phyloP scores from a whole-genome alignment of 805 yeast genomes.

The Candida verbasci region DNA sequence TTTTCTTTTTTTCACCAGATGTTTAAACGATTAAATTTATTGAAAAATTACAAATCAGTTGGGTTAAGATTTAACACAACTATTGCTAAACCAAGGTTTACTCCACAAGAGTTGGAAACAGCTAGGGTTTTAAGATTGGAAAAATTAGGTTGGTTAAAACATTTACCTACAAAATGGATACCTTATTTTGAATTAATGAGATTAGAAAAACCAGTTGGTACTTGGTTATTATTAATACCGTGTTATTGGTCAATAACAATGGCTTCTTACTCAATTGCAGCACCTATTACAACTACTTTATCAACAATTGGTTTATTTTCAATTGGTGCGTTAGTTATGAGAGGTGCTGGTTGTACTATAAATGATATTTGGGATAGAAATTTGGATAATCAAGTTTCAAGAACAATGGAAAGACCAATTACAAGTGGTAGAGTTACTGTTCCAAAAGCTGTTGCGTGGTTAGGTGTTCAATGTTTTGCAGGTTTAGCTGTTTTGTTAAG shows the following conservation, averaged over 20 bases:
- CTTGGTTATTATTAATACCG: slow-evolving; percentile 77
- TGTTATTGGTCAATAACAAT: slow-evolving; percentile 90
- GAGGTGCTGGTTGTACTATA: slow-evolving; percentile 97
- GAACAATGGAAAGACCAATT: slow-evolving; percentile 90
- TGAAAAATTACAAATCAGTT: background rate
- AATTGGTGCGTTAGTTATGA: slow-evolving; percentile 83
- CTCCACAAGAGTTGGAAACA: slow-evolving; percentile 41
- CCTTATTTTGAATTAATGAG: slow-evolving; percentile 94
- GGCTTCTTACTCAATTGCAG: slow-evolving; percentile 73
- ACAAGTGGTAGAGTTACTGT: slow-evolving; percentile 79
- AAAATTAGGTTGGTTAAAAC: slow-evolving; percentile 43
- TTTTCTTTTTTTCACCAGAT: background rate
- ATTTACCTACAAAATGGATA: slow-evolving; percentile 67
- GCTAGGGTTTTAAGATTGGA: slow-evolving; percentile 50
- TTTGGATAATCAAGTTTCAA: slow-evolving; percentile 76
- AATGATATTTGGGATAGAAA: slow-evolving; percentile 85
- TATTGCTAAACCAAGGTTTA: slow-evolving; percentile 16
- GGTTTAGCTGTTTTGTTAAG: slow-evolving; percentile 70
- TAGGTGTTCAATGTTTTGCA: slow-evolving; percentile 67
- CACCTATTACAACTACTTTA: slow-evolving; percentile 60
- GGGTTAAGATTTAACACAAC: background rate
- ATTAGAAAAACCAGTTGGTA: slow-evolving; percentile 94
- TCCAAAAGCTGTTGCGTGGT: slow-evolving; percentile 63
- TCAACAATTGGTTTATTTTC: slow-evolving; percentile 69
- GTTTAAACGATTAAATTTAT: background rate